phyloP scores from a whole-genome alignment of 1,284 basidiomycete genomes.

The Phylloporus sp. region DNA sequence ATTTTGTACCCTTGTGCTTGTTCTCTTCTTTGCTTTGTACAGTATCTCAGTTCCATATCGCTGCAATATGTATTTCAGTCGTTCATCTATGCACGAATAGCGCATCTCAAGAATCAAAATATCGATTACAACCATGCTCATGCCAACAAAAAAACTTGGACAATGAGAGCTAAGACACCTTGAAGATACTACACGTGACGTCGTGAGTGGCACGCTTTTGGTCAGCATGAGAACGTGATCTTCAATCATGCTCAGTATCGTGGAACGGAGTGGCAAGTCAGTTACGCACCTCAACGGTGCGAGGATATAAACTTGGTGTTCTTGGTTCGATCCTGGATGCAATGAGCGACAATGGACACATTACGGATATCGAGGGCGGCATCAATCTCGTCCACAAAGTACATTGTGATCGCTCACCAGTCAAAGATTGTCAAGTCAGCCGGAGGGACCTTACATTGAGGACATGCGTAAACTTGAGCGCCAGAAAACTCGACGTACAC shows the following conservation, averaged over 20 bases:
- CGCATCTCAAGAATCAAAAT: no score
- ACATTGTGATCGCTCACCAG: conserved; percentile 88
- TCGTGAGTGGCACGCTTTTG: no score
- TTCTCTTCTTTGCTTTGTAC: no score
- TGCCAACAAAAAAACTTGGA: no score
- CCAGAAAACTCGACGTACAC: conserved; percentile 93
- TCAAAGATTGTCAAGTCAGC: not conserved
- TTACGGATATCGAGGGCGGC: conserved; percentile 98
- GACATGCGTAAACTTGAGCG: conserved; percentile 92
- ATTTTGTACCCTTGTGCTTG: no score
- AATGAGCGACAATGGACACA: conserved; percentile 98
- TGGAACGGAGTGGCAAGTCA: not conserved
- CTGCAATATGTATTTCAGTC: no score
- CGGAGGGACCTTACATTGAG: conserved; percentile 66
- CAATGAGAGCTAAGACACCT: no score
- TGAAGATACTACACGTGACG: no score
- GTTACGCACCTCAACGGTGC: conserved; percentile 84
- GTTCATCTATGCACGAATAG: no score
- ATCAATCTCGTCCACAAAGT: conserved; percentile 99
- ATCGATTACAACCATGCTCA: no score
- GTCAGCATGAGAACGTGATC: no score
- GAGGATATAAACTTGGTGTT: conserved; percentile 97
- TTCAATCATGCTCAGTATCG: not conserved
- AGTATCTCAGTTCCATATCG: no score
- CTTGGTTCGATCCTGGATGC: conserved; percentile 93